Base-by-base conservation (phyloP, 2,329 filamentous ascomycete genomes). In the Diaporthe capsici region DNA sequence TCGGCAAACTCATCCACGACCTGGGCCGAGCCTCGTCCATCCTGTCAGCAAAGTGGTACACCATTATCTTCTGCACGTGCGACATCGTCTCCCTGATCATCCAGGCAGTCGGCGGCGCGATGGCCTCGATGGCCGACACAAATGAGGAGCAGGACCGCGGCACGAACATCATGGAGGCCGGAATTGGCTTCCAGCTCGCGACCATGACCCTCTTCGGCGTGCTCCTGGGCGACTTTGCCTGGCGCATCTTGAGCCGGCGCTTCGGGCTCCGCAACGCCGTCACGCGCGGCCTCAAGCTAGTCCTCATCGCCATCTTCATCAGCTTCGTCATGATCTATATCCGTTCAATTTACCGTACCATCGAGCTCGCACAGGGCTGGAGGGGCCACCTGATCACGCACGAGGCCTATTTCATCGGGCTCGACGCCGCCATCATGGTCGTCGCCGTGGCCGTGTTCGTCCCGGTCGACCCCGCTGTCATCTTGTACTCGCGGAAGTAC, bases 281-380 rank as follows among this genome's bases (percentile, higher is more conserved):
- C 20, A 78, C 84, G 12, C 80, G 42, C 20, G 72, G 76, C 1
- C 78, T 83, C 20, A 77, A 78, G 44, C 76, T 79, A 4, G 72
- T 81, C 1, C 78, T 86, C 6, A 71, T 80, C 28, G 85, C 86
- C 1, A 85, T 86, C 77, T 78, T 84, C 1, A 80, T 88, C 65
- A 85, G 83, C 5, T 83, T 88, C 5, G 10, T 84, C 7, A 84
- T 84, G 75, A 86, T 89, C 75, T 88, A 87, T 75, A 81, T 86
- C 17, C 83, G 88, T 61, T 87, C 84, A 75, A 85, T 89, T 51
- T 90, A 89, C 78, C 85, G 88, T 70, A 86, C 87, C 1, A 84
- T 89, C 55, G 88, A 89, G 78, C 81, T 90, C 71, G 81, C 84
- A 25, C 82, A 89, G 78, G 88, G 88, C 0, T 89, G 88, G 88